Percentiles rank a stretch among this genome's conserved stretches.
Conservation (phyloP, 805 yeast genomes). For the Barnettozyma siamensis region DNA sequence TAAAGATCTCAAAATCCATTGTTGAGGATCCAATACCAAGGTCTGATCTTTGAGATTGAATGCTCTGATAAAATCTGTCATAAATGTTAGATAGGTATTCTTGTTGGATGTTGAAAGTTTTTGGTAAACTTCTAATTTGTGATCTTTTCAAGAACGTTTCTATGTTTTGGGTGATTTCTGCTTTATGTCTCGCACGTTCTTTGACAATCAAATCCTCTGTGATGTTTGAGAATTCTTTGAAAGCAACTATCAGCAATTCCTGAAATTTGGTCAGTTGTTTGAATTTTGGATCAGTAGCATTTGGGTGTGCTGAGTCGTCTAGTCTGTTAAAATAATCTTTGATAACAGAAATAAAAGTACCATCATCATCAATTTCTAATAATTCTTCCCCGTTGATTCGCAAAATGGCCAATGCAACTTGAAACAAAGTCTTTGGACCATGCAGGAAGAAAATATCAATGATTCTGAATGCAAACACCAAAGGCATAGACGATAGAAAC, state of each 20-base stretch:
- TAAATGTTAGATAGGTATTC: slow-evolving; percentile 67
- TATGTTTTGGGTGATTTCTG: slow-evolving; percentile 76
- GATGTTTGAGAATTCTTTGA: slow-evolving; percentile 79
- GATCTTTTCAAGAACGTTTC: slow-evolving; percentile 89
- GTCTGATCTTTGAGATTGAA: slow-evolving; percentile 56
- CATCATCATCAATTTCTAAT: slow-evolving; percentile 81
- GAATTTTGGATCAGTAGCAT: slow-evolving; percentile 55
- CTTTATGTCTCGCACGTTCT: slow-evolving; percentile 65
- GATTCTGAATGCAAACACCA: slow-evolving; percentile 87
- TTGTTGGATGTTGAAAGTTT: slow-evolving; percentile 52
- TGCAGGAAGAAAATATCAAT: slow-evolving; percentile 85
- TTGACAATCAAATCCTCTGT: slow-evolving; percentile 68
- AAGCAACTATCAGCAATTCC: slow-evolving; percentile 84
- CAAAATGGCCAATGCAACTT: slow-evolving; percentile 87
- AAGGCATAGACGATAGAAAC: slow-evolving; percentile 89
- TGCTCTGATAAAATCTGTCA: slow-evolving; percentile 75
- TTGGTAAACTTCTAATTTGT: slow-evolving; percentile 80
- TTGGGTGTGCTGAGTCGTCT: slow-evolving; percentile 75
- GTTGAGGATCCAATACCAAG: slow-evolving; percentile 52
- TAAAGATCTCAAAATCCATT: slow-evolving; percentile 71
- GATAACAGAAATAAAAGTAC: slow-evolving; percentile 78
- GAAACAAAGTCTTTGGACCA: slow-evolving; percentile 86
- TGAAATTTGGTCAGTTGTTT: slow-evolving; percentile 79
- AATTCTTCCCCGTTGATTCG: slow-evolving; percentile 83
- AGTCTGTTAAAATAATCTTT: slow-evolving; percentile 75